Conservation (phyloP, 257 asterid genomes). For the Henckelia pumila region DNA sequence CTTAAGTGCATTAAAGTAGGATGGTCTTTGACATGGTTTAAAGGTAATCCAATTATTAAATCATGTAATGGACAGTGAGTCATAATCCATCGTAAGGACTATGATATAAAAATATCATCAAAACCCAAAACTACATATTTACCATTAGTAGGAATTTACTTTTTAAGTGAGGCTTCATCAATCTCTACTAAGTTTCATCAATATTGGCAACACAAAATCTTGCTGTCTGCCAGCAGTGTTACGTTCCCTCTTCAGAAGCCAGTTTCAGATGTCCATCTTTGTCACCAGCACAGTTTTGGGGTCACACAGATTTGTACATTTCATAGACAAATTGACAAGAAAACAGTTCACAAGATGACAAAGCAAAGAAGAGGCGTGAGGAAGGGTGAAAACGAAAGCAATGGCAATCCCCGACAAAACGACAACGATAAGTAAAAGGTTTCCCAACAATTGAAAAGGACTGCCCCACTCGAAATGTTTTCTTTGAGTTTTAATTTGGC, state of each 20-base stretch:
- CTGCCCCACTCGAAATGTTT: slow-evolving; percentile 43
- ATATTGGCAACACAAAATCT: not conserved
- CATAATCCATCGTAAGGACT: not conserved
- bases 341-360: slow-evolving; percentile 42
- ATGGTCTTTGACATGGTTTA: not conserved
- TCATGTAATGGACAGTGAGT: not conserved
- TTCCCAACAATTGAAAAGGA: slow-evolving; percentile 45
- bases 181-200: not conserved
- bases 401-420: slow-evolving; percentile 55
- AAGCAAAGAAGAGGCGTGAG: slow-evolving; percentile 49
- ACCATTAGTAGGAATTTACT: not conserved
- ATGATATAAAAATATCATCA: too few relatives aligned
- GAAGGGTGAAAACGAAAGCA: slow-evolving; percentile 59
- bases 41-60: not conserved
- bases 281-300: slow-evolving; percentile 26
- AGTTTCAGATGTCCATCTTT: slow-evolving; percentile 12
- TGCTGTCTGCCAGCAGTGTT: slow-evolving; percentile 4
- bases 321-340: slow-evolving; percentile 15
- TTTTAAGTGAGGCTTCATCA: not conserved
- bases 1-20: not conserved
- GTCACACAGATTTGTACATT: slow-evolving; percentile 26
- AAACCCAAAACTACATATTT: too few relatives aligned
- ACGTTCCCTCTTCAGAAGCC: slow-evolving; percentile 17
- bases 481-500: not conserved
- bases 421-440: slow-evolving; percentile 52